Percentiles rank a stretch among this genome's conserved stretches.
Evolutionary conservation across 352 stramenopile species (phyloP).

Genomic region (Pythium aphanidermatum): DNA sequence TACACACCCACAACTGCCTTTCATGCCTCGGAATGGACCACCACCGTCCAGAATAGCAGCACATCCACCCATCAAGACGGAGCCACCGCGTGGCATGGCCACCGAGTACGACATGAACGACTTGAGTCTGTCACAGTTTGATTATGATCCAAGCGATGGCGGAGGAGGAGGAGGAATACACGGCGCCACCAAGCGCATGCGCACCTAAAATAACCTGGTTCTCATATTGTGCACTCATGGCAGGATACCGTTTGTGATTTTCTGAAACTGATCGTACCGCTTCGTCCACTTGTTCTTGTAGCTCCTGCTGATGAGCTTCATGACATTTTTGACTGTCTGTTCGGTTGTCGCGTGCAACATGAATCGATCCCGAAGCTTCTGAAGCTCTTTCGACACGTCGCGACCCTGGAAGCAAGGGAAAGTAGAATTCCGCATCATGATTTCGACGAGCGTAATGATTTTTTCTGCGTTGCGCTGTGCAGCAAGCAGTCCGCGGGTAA

Average conservation of each 20-base stretch:
- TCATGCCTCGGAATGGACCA: slow-evolving; percentile 31
- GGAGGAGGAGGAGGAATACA: too few species aligned
- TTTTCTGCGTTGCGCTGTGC: slow-evolving; percentile 55
- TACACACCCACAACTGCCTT: slow-evolving; percentile 10
- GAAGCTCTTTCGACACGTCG: slow-evolving; percentile 82
- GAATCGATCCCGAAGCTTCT: slow-evolving; percentile 69
- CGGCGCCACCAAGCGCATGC: slow-evolving; percentile 35
- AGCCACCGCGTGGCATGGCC: slow-evolving; percentile 14
- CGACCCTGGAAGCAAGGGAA: slow-evolving; percentile 79
- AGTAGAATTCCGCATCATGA: slow-evolving; percentile 81
- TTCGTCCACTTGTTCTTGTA: slow-evolving; percentile 92
- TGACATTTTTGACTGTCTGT: slow-evolving; percentile 59
- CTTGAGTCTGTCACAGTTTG: slow-evolving; percentile 80
- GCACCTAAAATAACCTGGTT: slow-evolving; percentile 18
- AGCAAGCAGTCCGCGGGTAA: slow-evolving; percentile 44
- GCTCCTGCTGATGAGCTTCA: slow-evolving; percentile 89
- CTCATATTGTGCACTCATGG: slow-evolving; percentile 34
- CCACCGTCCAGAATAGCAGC: slow-evolving; percentile 35
- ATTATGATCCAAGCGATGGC: slow-evolving; percentile 52
- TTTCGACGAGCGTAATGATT: slow-evolving; percentile 62
- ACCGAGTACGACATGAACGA: slow-evolving; percentile 71
- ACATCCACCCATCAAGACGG: slow-evolving; percentile 20
- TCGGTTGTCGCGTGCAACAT: slow-evolving; percentile 46
- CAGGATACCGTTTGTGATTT: slow-evolving; percentile 87
- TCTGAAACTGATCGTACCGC: slow-evolving; percentile 93